phyloP scores from a whole-genome alignment of 257 asterid species.

The Fraxinus cuspidata region DNA sequence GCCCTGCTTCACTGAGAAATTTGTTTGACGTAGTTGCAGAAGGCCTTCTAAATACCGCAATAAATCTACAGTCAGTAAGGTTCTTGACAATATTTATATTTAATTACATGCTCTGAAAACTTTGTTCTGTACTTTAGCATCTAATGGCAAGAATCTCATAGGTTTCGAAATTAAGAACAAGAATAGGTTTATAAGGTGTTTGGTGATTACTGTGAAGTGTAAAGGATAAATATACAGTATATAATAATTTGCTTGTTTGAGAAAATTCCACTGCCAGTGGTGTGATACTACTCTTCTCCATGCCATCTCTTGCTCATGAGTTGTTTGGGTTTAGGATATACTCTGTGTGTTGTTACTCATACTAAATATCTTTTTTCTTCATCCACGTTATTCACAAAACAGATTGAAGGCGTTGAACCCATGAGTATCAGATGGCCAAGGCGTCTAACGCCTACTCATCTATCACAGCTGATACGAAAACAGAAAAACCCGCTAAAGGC shows the following conservation, averaged over 20 bases:
- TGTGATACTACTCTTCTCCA: background rate
- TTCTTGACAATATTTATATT: slow-evolving; percentile 11
- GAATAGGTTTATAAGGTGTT: background rate
- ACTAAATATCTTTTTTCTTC: background rate
- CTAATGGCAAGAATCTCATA: background rate
- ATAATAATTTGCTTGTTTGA: background rate
- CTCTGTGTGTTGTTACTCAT: background rate
- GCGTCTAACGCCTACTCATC: slow-evolving; percentile 66
- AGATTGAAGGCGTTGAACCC: slow-evolving; percentile 22
- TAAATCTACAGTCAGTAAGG: slow-evolving; percentile 82
- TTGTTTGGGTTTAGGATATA: background rate
- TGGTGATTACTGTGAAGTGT: background rate
- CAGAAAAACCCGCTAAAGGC: slow-evolving; percentile 88
- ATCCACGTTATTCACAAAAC: background rate
- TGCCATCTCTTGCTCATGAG: background rate
- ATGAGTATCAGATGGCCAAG: slow-evolving; percentile 92
- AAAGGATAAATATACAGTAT: background rate
- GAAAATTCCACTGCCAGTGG: no score
- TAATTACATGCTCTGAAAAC: slow-evolving; percentile 5
- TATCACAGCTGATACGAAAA: slow-evolving; percentile 58
- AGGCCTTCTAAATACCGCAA: slow-evolving; percentile 61
- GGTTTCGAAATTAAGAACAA: background rate
- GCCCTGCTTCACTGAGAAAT: slow-evolving; percentile 47
- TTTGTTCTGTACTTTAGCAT: background rate
- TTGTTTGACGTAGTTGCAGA: slow-evolving; percentile 86